Evolutionary conservation across 2,329 filamentous ascomycete species (phyloP), one percentile per base, ranked within the genome.

Genomic region (Trichoderma arundinaceum): DNA sequence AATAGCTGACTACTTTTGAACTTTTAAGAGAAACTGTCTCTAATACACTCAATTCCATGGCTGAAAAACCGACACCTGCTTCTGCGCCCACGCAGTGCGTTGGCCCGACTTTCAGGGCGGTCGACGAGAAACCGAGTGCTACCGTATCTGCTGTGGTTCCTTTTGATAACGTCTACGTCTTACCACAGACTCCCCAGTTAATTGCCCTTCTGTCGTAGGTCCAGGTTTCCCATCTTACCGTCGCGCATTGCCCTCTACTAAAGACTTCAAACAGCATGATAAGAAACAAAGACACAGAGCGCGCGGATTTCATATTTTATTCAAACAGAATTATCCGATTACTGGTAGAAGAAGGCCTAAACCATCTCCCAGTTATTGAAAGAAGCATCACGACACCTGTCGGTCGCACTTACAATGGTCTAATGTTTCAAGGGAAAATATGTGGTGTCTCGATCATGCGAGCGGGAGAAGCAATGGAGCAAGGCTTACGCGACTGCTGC

Each of bases 401-500:
- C 49, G 94, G 94, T 46, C 89, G 90, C 69, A 87, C 88, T 60
- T 99, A 99, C 79, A 87, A 91, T 39, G 95, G 95, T 33, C 91
- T 99, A 69, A 91, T 91, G 80, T 99, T 99, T 74, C 90, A 98
- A 77, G 95, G 95, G 70, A 97, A 98, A 81, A 99, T 99, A 72
- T 99, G 95, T 75, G 95, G 95, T 63, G 95, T 99, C 15, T 96
- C 92, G 7, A 99, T 99, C 73, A 98, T 99, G 95, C 88, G 95
- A 69, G 95, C 95, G 12, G 95, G 95, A 59, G 95, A 99, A 80
- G 92, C 94, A 66, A 99, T 99, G 95, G 95, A 99, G 80, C 93
- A 98, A 79, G 95, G 94, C 2, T 82, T 99, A 68, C 86, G 95
- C 67, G 94, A 99, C 79, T 99, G 95, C 81, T 99, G 95, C 80